Conservation (phyloP, 345 rosid species). For the Lagerstroemia speciosa region DNA sequence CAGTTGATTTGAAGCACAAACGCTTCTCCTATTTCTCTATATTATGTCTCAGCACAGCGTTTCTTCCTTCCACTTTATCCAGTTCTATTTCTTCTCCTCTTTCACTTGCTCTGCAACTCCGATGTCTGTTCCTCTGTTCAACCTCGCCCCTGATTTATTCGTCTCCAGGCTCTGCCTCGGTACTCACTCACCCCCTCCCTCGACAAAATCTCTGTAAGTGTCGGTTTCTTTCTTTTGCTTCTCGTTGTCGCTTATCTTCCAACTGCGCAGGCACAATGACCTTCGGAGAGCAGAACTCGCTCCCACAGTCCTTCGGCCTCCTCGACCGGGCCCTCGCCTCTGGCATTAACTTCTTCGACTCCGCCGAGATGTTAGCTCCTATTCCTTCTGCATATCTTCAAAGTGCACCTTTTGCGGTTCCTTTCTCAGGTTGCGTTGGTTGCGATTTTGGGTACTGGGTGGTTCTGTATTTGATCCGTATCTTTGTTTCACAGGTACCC, state of each 20-base stretch:
- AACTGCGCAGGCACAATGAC: constrained; percentile 51
- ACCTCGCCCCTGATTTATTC: constrained; percentile 32
- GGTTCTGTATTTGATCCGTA: background rate
- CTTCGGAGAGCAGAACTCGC: constrained; percentile 50
- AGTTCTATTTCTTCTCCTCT: background rate
- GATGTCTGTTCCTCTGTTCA: constrained; percentile 40
- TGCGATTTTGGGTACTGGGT: background rate
- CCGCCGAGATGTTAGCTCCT: constrained; percentile 43
- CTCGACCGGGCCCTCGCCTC: constrained; percentile 43
- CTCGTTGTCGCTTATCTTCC: background rate
- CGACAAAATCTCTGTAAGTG: background rate
- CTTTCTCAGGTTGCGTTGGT: background rate
- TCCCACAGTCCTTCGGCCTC: constrained; percentile 41
- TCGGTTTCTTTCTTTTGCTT: background rate
- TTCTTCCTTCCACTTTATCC: background rate
- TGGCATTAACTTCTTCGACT: constrained; percentile 63
- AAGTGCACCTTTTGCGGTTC: background rate
- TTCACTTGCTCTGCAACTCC: background rate
- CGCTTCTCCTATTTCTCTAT: too few species aligned
- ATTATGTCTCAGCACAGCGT: too few species aligned
- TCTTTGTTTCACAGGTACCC: constrained; percentile 38
- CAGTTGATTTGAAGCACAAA: too few species aligned
- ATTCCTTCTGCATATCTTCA: background rate
- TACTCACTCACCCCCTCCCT: background rate
- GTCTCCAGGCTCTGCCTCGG: constrained; percentile 57